Base-by-base conservation (phyloP, 306 rosid species). In the Medicago arabica region DNA sequence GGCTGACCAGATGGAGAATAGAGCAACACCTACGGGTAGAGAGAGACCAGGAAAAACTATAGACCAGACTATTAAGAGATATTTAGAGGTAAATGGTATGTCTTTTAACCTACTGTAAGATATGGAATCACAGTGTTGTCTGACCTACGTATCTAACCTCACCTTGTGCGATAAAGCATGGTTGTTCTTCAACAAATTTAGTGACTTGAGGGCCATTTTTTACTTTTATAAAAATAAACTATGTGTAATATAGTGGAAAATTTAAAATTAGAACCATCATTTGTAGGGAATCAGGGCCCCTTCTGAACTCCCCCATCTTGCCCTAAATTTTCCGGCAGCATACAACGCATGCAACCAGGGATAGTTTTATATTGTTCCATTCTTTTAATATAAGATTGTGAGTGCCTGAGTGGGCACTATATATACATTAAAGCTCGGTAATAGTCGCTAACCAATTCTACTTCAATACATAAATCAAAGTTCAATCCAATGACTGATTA, bases 401-500 rank as follows among this genome's bases (percentile, higher is more conserved):
- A 13, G 77, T 1, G 50, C 71, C 21, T 8, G 14, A 13, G 77
- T 1, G 50, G 51, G 68, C 51, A 21, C 66, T 81, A 8, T 49
- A 16, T 54, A 17, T 36, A 34, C 57, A 70, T 70, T 76, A 34
- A 64, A 64, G 63, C 61, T 55, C 46, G 46, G 59, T 63, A 55
- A 17, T 66, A 71, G 60, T 23, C 21, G 10, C 46, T 47, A 71
- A 64, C n/a, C 11, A 57, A 34, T 47, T 55, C 54, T 18, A 44
- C 17, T 38, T 57, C 21, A 55, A 57, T 76, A 21, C 40, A 41
- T 41, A 46, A 50, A 59, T 62, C 38, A 63, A 71, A 62, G 72
- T 76, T 76, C 55, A 46, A 71, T 10, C 18, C 21, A 66, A 49
- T 38, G 75, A 50, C 71, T 58, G 61, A 46, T 47, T 62, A 16